These are phyloP conservation scores for Aspergillus mulundensis DNA, from an alignment of 495 filamentous ascomycete genomes.

Conservation along the genomic window DNA sequence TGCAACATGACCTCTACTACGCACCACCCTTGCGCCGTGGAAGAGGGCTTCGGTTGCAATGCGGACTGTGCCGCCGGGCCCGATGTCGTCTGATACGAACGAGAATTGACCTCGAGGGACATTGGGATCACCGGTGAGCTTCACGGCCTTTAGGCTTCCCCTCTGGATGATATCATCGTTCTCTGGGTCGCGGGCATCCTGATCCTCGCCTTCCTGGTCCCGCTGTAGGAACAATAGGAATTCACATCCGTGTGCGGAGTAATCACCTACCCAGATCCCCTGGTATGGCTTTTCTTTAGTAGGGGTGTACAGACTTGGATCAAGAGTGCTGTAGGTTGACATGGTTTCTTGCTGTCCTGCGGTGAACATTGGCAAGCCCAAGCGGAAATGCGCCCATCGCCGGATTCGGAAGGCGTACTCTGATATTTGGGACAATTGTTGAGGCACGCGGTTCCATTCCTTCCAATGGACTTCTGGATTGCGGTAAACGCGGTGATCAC, in stretches of 20 bases:
- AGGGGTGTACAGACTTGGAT: constrained; percentile 67
- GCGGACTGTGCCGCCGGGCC: constrained; percentile 54
- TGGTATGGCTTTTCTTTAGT: constrained; percentile 75
- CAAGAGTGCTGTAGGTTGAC: constrained; percentile 72
- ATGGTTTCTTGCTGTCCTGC: constrained; percentile 59
- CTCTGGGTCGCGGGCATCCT: constrained; percentile 3
- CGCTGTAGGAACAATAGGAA: constrained; percentile 76
- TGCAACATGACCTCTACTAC: constrained; percentile 73
- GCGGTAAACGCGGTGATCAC: constrained; percentile 32
- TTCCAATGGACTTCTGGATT: constrained; percentile 28
- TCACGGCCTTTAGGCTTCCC: constrained; percentile 73
- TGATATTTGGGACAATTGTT: constrained; percentile 48
- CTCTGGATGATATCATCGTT: constrained; percentile 21
- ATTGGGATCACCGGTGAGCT: constrained; percentile 86
- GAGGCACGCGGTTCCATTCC: constrained; percentile 37
- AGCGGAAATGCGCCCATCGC: constrained; percentile 60
- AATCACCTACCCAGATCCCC: constrained; percentile 91
- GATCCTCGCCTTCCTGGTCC: constrained; percentile 29
- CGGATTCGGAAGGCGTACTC: constrained; percentile 66
- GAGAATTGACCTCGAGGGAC: constrained; percentile 81
- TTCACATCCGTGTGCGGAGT: constrained; percentile 82
- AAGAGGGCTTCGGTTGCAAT: constrained; percentile 67
- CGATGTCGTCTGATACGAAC: constrained; percentile 74
- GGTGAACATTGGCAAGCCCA: constrained; percentile 28
- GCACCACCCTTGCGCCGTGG: constrained; percentile 69